A percentile compares a stretch with the other conserved stretches of the same genome.
These are phyloP conservation scores for Apophysomyces trapeziformis DNA, from an alignment of 371 early-diverging fungal genomes.

Conservation along the genomic window DNA sequence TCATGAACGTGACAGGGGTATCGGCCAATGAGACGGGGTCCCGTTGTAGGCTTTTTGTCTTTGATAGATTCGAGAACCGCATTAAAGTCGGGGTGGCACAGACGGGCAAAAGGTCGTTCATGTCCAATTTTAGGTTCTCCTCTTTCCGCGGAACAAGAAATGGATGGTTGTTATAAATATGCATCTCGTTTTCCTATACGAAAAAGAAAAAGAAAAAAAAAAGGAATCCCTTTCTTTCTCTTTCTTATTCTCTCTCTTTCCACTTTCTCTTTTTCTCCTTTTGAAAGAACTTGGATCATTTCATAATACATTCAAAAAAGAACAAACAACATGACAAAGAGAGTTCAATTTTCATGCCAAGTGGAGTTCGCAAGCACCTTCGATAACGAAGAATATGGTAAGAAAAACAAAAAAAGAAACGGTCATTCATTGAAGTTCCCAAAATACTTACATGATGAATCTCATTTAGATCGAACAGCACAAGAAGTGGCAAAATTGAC, in stretches of 20 bases:
- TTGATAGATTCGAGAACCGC: background rate
- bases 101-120: background rate
- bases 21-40: background rate
- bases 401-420: background rate
- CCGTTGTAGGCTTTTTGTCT: background rate
- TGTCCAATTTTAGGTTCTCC: background rate
- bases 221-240: background rate
- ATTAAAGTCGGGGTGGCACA: slow-evolving; percentile 3
- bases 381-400: slow-evolving; percentile 8
- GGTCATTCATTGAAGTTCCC: background rate
- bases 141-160: slow-evolving; percentile 8
- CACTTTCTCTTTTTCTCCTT: no score
- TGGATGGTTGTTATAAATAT: slow-evolving; percentile 2
- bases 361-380: slow-evolving; percentile 3
- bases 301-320: no score
- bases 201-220: background rate
- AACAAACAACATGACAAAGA: background rate
- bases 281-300: no score
- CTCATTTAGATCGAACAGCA: slow-evolving; percentile 45
- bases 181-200: slow-evolving; percentile 3
- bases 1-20: slow-evolving; percentile 6
- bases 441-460: no score
- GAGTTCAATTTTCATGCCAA: slow-evolving; percentile 9
- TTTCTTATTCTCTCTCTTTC: background rate
- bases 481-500: slow-evolving; percentile 57